A percentile compares a stretch with the other conserved stretches of the same genome.
phyloP scores from a whole-genome alignment of 2,329 filamentous ascomycete species.

The Cladophialophora immunda region DNA sequence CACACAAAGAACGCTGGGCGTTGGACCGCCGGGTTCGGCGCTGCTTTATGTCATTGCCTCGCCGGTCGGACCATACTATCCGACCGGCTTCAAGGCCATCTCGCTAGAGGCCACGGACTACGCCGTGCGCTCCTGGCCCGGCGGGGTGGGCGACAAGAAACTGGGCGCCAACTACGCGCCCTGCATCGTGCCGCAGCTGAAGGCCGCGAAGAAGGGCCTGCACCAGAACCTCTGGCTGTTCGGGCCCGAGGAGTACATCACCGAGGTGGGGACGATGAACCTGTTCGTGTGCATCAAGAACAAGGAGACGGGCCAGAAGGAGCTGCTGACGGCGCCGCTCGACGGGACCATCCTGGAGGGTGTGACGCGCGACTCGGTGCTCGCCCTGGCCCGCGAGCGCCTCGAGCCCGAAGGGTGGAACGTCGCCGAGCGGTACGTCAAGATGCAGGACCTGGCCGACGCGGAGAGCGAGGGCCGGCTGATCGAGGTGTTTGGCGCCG shows the following conservation, averaged over 20 bases:
- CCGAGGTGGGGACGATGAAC: conserved; percentile 99
- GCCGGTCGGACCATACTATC: conserved; percentile 97
- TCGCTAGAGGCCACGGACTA: conserved; percentile 96
- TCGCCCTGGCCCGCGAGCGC: conserved; percentile 84
- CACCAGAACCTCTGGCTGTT: conserved; percentile 99
- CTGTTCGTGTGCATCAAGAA: conserved; percentile 88
- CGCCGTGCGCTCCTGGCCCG: conserved; percentile 96
- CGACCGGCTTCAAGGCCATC: conserved; percentile 96
- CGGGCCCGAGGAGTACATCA: conserved; percentile 92
- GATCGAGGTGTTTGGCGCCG: conserved; percentile 91
- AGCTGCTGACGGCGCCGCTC: conserved; percentile 92
- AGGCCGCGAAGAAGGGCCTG: conserved; percentile 89
- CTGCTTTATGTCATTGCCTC: conserved; percentile 95
- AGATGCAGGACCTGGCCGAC: conserved; percentile 84
- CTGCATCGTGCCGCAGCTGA: conserved; percentile 93
- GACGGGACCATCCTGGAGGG: conserved; percentile 97
- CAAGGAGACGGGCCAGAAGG: conserved; percentile 87
- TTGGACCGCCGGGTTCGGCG: conserved; percentile 89
- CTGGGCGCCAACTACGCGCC: conserved; percentile 99
- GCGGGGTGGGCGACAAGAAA: conserved; percentile 97
- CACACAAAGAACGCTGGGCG: conserved; percentile 91
- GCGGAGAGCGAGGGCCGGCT: conserved; percentile 85
- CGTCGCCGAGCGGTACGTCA: conserved; percentile 87
- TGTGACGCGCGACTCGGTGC: conserved; percentile 89
- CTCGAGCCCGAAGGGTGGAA: conserved; percentile 87